Conservation (phyloP, 257 asterid species). For the Oldenlandia corymbosa region DNA sequence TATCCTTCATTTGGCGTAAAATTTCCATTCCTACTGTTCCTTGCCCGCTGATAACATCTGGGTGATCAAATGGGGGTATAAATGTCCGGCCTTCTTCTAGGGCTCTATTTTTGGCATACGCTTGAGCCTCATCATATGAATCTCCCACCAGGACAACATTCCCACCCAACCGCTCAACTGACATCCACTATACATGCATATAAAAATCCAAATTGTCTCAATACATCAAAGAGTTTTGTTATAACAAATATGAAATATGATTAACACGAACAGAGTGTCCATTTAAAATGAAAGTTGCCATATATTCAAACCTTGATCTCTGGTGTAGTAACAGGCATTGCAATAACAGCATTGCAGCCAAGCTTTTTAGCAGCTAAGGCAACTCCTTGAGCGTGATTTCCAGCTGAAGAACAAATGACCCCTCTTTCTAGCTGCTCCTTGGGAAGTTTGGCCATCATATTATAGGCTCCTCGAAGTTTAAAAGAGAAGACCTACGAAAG, state of each 20-base stretch:
- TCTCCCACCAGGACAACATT: constrained; percentile 87
- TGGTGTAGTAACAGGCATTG: constrained; percentile 91
- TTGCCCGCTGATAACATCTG: constrained; percentile 86
- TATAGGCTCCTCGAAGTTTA: constrained; percentile 97
- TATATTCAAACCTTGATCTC: constrained; percentile 70
- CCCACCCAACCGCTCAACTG: constrained; percentile 85
- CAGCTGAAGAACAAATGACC: constrained; percentile 96
- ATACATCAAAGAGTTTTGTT: background rate
- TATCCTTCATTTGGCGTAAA: constrained; percentile 51
- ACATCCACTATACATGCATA: constrained; percentile 57
- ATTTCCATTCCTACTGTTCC: constrained; percentile 98
- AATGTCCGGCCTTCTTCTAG: constrained; percentile 64
- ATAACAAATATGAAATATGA: background rate
- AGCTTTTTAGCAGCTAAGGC: constrained; percentile 72
- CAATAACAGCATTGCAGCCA: constrained; percentile 72
- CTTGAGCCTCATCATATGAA: constrained; percentile 88
- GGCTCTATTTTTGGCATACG: constrained; percentile 70
- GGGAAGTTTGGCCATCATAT: constrained; percentile 93
- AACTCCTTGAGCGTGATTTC: constrained; percentile 98
- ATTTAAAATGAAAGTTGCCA: background rate
- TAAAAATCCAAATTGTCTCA: background rate
- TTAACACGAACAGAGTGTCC: background rate
- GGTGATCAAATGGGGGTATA: constrained; percentile 96
- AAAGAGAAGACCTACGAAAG: constrained; percentile 69
- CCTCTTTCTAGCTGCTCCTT: constrained; percentile 66